Conservation (phyloP, 495 filamentous ascomycete genomes). For the Trichocladium uniseriatum region DNA sequence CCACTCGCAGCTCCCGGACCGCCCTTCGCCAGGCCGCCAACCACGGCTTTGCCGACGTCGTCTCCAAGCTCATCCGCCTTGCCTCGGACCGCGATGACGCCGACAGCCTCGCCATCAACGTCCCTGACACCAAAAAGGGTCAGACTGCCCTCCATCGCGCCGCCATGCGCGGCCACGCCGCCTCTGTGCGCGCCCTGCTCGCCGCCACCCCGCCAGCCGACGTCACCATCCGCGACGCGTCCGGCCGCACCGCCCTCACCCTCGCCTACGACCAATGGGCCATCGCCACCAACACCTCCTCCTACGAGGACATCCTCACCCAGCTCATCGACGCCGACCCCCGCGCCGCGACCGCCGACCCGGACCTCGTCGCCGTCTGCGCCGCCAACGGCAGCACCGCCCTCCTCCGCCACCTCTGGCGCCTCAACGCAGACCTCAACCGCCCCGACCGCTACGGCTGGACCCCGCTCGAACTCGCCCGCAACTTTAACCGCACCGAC, state of each 20-base stretch:
- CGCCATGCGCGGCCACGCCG: constrained; percentile 14
- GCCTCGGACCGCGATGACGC: constrained; percentile 1
- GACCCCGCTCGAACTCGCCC: constrained; percentile 19
- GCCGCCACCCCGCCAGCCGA: background rate
- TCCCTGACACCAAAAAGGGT: constrained; percentile 13
- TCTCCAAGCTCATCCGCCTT: constrained; percentile 6
- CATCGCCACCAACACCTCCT: background rate
- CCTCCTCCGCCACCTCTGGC: constrained; percentile 12
- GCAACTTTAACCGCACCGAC: constrained; percentile 2
- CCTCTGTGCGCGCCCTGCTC: constrained; percentile 13
- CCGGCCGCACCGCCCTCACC: constrained; percentile 8
- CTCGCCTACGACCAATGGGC: constrained; percentile 22
- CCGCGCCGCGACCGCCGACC: constrained; percentile 5
- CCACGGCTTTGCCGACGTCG: constrained; percentile 14
- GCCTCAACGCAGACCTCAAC: constrained; percentile 11
- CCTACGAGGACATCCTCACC: constrained; percentile 14
- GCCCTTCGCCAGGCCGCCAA: constrained; percentile 18
- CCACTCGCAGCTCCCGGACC: constrained; percentile 9
- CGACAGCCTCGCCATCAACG: constrained; percentile 9
- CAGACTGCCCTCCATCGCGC: constrained; percentile 26
- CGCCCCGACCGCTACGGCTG: constrained; percentile 19
- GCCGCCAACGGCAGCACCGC: constrained; percentile 15
- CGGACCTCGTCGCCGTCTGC: constrained; percentile 14
- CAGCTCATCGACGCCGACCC: constrained; percentile 12
- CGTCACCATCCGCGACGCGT: constrained; percentile 3